Evolutionary conservation across 164 flowering plant species (phyloP), one percentile per base, ranked within the genome.

Genomic region (Vitis amurensis): DNA sequence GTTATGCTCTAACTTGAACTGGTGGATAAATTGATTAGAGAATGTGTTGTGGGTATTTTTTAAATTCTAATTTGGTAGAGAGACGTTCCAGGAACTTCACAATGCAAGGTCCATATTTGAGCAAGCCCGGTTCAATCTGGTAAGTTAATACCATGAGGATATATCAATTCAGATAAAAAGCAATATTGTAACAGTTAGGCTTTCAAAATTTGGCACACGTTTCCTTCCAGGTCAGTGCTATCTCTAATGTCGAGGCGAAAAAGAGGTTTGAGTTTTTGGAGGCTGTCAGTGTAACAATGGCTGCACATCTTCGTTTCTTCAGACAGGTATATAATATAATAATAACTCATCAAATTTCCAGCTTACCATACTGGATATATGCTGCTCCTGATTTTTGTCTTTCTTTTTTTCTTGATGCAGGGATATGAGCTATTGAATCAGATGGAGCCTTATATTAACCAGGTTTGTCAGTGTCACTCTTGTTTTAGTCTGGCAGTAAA

Each of bases 361-460:
- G 44, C 44, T 6, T 37, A 37, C 7, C 44, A 37, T 37, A 3
- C 7, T 37, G 44, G 44, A 37, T 37, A n/a, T 37, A 31, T 37
- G 67, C 67, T 69, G 29, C 27, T 67, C 9, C 17, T 67, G 11
- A 74, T 19, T 63, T n/a, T n/a, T n/a, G n/a, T n/a, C n/a, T n/a
- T n/a, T n/a, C n/a, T n/a, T n/a, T 4, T 62, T 7, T 37, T 37
- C 4, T 37, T 37, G 44, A 1, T 79, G 67, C 74, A 96, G 99
- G 99, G 99, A 9, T 96, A 93, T 80, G 99, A 96, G 73, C 83
- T 96, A 70, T 78, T 96, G 86, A 97, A 92, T 80, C 98, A 90
- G 73, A 93, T 96, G 99, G 99, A 93, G 83, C 98, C 99, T 27
- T 93, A 89, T 73, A 91, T 96, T 56, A 87, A 89, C 77, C 98